Base-by-base conservation (phyloP, 2,329 filamentous ascomycete genomes). In the Verticillium dahliae region DNA sequence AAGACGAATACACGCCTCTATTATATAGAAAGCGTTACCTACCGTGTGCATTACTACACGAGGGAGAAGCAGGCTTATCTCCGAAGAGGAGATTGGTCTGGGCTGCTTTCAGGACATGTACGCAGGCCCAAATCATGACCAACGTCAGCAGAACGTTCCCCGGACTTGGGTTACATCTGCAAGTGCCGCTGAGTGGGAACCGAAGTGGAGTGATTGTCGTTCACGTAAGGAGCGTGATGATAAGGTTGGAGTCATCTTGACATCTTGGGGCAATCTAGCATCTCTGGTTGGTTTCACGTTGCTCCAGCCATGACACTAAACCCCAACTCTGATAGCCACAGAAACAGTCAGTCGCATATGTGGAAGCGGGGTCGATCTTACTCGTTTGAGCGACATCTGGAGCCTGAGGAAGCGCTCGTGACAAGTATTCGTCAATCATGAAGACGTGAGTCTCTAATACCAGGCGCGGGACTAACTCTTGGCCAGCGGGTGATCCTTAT, bases 171-270 rank as follows among this genome's bases (percentile, higher is more conserved):
- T 50, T 18, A 22, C n/a, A 45, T n/a, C 14, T 45, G 45, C 13
- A 7, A 11, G 45, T 50, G 11, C n/a, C 45, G n/a, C 45, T 18
- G 22, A 18, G 45, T 50, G 45, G 18, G 45, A 50, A 22, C 45
- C 7, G 18, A 11, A 50, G 45, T 50, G 45, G 45, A 50, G n/a
- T 18, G 9, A 4, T 10, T 22, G 22, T n/a, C 55, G 18, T 18
- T 33, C 33, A 35, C 6, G 15, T 14, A 58, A 34, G 59, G 54
- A 22, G 27, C 59, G 14, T 13, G 10, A n/a, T 56, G 59, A 63
- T 61, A 63, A 64, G 59, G 57, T 64, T 64, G 62, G 62, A 33
- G 62, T 63, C 61, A 14, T 13, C 59, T 18, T 31, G 45, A 38
- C 6, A 1, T 31, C 39, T 64, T 63, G 62, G 62, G n/a, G 61